Conservation (phyloP, 2,329 filamentous ascomycete genomes). For the Gaeumannomyces sp. region DNA sequence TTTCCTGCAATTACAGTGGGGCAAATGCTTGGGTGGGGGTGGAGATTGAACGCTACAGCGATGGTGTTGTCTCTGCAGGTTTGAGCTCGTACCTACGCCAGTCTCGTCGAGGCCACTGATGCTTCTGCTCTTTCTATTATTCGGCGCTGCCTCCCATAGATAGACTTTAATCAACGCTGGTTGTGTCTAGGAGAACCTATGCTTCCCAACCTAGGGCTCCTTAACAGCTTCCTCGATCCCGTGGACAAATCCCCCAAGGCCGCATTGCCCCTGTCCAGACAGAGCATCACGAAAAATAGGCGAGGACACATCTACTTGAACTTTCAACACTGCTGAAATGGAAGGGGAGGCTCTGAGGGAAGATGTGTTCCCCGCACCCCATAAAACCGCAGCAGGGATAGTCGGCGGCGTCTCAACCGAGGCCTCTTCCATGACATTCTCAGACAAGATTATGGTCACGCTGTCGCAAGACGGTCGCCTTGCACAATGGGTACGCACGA, state of each 20-base stretch:
- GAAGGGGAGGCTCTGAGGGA: constrained; percentile 16
- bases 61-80: no score
- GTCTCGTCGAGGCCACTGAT: background rate
- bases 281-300: background rate
- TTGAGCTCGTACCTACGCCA: background rate
- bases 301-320: background rate
- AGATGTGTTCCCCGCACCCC: constrained; percentile 63
- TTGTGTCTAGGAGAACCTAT: no score
- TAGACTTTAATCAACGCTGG: background rate
- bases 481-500: constrained; percentile 74
- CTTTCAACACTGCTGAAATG: constrained; percentile 3
- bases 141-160: background rate
- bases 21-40: background rate
- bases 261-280: no score
- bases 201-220: no score
- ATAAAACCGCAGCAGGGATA: constrained; percentile 50
- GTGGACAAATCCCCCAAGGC: no score
- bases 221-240: no score
- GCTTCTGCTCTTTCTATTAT: background rate
- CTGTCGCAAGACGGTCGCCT: constrained; percentile 79
- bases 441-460: constrained; percentile 86
- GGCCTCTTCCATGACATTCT: constrained; percentile 66
- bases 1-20: background rate
- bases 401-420: constrained; percentile 68
- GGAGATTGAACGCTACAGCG: background rate